Base-by-base conservation (phyloP, 495 filamentous ascomycete species). In the Jackrogersella minutella region DNA sequence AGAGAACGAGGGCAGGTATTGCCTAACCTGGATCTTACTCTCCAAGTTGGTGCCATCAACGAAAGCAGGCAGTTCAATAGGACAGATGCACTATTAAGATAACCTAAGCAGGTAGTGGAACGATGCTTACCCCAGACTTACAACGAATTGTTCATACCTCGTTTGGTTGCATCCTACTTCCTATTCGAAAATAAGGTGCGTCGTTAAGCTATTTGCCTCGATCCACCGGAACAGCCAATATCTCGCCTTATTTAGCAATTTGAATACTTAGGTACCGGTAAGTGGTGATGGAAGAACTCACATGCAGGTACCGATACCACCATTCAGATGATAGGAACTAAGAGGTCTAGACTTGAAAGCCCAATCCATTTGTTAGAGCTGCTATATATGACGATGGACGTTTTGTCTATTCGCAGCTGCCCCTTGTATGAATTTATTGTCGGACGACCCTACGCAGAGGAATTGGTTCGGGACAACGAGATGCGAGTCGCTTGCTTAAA, bases 221-320 rank as follows among this genome's bases (percentile, higher is more conserved):
- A 55, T 46, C 66, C 66, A 59, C 50, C 59, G 59, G 59, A 24
- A 34, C 24, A 28, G 33, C 24, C 14, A 49, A 39, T 26, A 28
- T 33, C 39, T 34, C 49, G 59, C 49, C 33, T 22, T 55, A n/a
- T 64, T 56, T 37, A 49, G 54, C n/a, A 68, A 50, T 40, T 36
- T 37, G 44, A 10, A n/a, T n/a, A n/a, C n/a, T n/a, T n/a, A n/a
- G n/a, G n/a, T n/a, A n/a, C n/a, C n/a, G n/a, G n/a, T n/a, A n/a
- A n/a, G n/a, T n/a, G 17, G 47, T 28, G 55, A 56, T 64, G 60
- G 66, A 69, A 64, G 55, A 68, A 69, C 60, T 47, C 39, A 26
- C 21, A 46, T 46, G 41, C 41, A 64, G 30, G 34, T 47, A 58
- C 60, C 31, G 60, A 59, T 69, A 41, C 59, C 59, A 69, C 60